phyloP scores from a whole-genome alignment of 768 basidiomycete species.

The Leccinum olivaceopallidum region DNA sequence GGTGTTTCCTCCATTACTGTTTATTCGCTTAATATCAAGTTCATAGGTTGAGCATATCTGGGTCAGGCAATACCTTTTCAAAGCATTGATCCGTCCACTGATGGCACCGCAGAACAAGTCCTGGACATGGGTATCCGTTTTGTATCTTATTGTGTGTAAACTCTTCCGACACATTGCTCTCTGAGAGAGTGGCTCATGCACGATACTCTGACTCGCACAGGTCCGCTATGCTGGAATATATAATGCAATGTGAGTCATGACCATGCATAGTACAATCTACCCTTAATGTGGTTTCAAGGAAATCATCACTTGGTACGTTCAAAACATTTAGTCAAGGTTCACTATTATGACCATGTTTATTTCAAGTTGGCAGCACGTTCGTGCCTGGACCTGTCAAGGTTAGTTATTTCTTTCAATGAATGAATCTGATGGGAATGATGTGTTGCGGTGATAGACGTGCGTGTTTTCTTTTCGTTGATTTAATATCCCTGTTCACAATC shows the following conservation, averaged over 20 bases:
- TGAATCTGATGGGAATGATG: neutral
- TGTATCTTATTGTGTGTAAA: neutral
- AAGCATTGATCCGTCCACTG: neutral
- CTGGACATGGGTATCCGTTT: neutral
- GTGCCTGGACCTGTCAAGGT: neutral
- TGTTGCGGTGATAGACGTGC: neutral
- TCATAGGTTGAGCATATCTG: neutral
- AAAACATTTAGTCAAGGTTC: neutral
- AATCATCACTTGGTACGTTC: neutral
- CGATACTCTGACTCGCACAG: neutral
- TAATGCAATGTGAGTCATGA: neutral
- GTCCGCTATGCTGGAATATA: neutral
- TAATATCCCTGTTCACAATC: neutral
- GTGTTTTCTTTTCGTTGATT: neutral
- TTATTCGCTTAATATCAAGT: neutral
- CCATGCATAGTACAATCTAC: neutral
- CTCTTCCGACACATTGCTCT: neutral
- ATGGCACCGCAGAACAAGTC: neutral
- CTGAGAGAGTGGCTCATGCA: neutral
- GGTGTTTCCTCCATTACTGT: no score
- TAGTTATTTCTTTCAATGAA: neutral
- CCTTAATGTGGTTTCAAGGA: no score
- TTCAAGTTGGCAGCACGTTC: neutral
- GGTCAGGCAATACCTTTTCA: neutral
- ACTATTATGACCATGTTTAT: neutral